Base-by-base conservation (phyloP, 768 basidiomycete genomes). In the Scleroderma bovista region DNA sequence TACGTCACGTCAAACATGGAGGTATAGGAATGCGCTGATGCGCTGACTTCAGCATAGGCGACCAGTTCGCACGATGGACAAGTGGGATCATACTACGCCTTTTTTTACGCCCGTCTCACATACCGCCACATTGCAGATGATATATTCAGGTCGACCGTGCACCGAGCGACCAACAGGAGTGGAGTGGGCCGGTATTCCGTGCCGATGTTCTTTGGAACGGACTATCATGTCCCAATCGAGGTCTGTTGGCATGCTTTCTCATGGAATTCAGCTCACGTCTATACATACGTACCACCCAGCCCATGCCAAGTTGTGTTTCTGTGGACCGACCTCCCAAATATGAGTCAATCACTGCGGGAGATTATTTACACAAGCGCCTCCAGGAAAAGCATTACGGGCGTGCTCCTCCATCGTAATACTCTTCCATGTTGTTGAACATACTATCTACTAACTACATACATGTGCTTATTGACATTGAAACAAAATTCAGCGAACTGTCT, bases 1-100 rank as follows among this genome's bases (percentile, higher is more conserved):
- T 89, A 52, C 51, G 78, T 13, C 9, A 9, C 9, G 26, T 29
- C 26, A 12, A 32, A 1, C 10, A 4, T n/a, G 41, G 24, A n/a
- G 1, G 10, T 42, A 20, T 6, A 47, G 19, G n/a, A 70, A 1
- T 59, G 74, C 19, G 68, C 75, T 52, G 55, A 45, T 46, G 29
- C 20, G 26, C 9, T 29, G 4, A 9, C 33, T n/a, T 48, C 81
- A 80, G 87, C 62, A 74, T 95, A 12, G 93, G 88, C 8, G 93
- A 94, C 59, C 88, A 93, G 65, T 79, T 97, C 51, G 83, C 90
- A 10, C 73, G 90, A 19, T 90, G 91, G 88, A 92, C 93, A 13
- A 95, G 90, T 93, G 52, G 29, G 79, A 9, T 29, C 26, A 29
- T 9, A 29, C 26, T 29, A n/a, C n/a, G n/a, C 26, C 26, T 29